phyloP scores from a whole-genome alignment of 805 yeast species.

The Starmerella sirachaensis region DNA sequence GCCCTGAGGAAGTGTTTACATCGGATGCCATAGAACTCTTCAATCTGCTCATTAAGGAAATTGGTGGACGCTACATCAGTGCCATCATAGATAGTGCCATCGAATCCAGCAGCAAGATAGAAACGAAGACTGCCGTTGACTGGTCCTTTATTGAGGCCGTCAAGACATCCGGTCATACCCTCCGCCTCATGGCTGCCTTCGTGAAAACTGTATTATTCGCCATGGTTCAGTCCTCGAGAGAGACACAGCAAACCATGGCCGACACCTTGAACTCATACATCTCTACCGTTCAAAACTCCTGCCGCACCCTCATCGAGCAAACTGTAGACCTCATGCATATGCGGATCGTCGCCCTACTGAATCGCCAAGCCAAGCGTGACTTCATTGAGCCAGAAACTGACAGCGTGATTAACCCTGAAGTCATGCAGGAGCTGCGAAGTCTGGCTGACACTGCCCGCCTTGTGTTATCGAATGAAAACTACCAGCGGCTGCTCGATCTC shows the following conservation, averaged over 20 bases:
- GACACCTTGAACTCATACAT: conserved; percentile 41
- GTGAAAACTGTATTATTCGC: conserved; percentile 68
- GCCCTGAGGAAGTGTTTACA: conserved; percentile 36
- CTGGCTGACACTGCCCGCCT: conserved; percentile 32
- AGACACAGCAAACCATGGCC: conserved; percentile 45
- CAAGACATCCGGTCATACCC: conserved; percentile 44
- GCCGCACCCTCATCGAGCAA: conserved; percentile 50
- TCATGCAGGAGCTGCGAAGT: conserved; percentile 41
- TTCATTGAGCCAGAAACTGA: conserved; percentile 31
- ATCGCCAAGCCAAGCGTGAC: conserved; percentile 67
- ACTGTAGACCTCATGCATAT: conserved; percentile 42
- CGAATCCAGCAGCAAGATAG: conserved; percentile 29
- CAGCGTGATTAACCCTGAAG: conserved; percentile 30
- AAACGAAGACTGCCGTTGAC: conserved; percentile 28
- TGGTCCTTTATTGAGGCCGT: conserved; percentile 41
- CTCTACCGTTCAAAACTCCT: conserved; percentile 50
- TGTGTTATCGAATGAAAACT: conserved; percentile 37
- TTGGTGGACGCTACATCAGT: conserved; percentile 65
- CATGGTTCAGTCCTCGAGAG: conserved; percentile 45
- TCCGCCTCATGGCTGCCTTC: conserved; percentile 56
- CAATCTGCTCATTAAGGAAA: conserved; percentile 52
- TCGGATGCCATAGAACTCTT: conserved; percentile 54
- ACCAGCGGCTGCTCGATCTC: conserved; percentile 39
- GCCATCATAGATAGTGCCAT: conserved; percentile 57
- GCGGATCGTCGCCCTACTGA: conserved; percentile 39